Conservation (phyloP, 768 basidiomycete species). For the Calvatia gigantea region DNA sequence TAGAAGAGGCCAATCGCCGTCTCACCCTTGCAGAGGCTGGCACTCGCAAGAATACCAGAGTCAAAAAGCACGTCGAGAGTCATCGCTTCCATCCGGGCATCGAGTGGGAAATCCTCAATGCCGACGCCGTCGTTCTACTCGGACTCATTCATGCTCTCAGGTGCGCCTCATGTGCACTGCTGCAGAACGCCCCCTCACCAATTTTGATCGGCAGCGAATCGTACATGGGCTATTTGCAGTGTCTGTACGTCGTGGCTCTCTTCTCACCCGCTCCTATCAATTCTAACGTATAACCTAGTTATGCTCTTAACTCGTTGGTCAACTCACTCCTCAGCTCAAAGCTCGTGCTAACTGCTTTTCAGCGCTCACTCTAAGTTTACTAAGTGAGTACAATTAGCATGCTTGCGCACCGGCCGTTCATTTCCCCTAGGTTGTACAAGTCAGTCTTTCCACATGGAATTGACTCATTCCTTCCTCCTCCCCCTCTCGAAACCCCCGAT, state of each 20-base stretch:
- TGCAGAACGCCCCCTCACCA: neutral
- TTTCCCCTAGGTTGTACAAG: slow-evolving; percentile 53
- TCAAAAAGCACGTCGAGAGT: slow-evolving; percentile 28
- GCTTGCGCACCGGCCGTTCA: neutral
- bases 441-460: slow-evolving; percentile 63
- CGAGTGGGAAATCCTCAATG: slow-evolving; percentile 75
- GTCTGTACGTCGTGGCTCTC: slow-evolving; percentile 58
- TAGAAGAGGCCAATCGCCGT: slow-evolving; percentile 58
- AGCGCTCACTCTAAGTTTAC: slow-evolving; percentile 75
- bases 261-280: neutral
- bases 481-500: slow-evolving; percentile 26
- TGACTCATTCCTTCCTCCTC: slow-evolving; percentile 34
- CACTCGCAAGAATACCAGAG: slow-evolving; percentile 47
- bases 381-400: slow-evolving; percentile 42
- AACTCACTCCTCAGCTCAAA: neutral
- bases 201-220: slow-evolving; percentile 62
- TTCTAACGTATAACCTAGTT: slow-evolving; percentile 21
- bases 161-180: slow-evolving; percentile 31
- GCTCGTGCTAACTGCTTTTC: neutral
- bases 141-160: slow-evolving; percentile 70
- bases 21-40: slow-evolving; percentile 59
- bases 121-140: slow-evolving; percentile 67
- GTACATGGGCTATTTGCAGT: slow-evolving; percentile 77
- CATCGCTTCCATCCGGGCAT: slow-evolving; percentile 53
- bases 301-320: slow-evolving; percentile 50